Base-by-base conservation (phyloP, 2,329 filamentous ascomycete species). In the Esteya vermicola region DNA sequence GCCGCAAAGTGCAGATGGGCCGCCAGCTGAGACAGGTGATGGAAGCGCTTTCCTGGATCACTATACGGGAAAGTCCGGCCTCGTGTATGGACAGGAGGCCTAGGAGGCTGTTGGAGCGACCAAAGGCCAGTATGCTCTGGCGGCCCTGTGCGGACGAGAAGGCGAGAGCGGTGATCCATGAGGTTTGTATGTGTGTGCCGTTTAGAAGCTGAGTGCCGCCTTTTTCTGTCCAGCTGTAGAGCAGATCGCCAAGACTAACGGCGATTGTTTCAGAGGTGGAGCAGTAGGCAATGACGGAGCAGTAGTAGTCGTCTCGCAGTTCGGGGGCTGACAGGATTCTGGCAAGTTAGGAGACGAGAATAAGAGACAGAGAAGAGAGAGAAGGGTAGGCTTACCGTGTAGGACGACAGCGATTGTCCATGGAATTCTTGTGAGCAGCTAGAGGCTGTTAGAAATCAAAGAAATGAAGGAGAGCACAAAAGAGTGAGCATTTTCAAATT, bases 231-330 rank as follows among this genome's bases (percentile, higher is more conserved):
- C 89, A 98, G 6, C 84, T 73, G 56, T 93, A 95, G 5, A 98
- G 72, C 27, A 78, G 67, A 40, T 79, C 76, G 0, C 79, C 80
- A 13, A 96, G 67, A 0, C 85, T 89, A 16, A 96, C 84, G 16
- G 85, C 89, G 14, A 98, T 69, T 13, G 80, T 83, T 39, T 81
- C 73, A 38, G 76, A 72, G 8, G 74, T 81, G 31, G 70, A 58
- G 0, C 81, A 93, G 57, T 94, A 96, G 9, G 91, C 85, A 40
- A 98, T 68, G 3, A 88, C 70, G 0, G 88, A 91, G 60, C 86
- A 95, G 56, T 98, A 98, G 56, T 88, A 98, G 57, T 98, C 89
- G 51, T 96, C 86, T 42, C 85, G 77, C n/a, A 96, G 66, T 38
- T 77, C 75, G 3, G 88, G 86, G 9, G 89, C 89, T 59, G 95